A percentile compares a stretch with the other conserved stretches of the same genome.
Conservation (phyloP, 768 basidiomycete species). For the Cantharellus anzutake region DNA sequence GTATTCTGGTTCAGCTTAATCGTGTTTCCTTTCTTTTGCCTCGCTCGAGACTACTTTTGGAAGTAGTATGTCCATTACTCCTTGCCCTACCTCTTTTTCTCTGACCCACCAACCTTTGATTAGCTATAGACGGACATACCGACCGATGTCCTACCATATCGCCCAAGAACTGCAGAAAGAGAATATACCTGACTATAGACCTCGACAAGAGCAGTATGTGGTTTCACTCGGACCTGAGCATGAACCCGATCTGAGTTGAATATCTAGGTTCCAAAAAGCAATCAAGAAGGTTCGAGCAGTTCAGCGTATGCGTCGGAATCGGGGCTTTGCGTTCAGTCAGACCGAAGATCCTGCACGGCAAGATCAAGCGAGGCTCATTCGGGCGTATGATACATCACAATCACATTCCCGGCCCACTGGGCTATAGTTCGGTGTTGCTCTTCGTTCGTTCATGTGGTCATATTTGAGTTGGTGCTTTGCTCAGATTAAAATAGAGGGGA, state of each 20-base stretch:
- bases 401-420: constrained; percentile 53
- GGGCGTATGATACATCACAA: constrained; percentile 77
- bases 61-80: constrained; percentile 57
- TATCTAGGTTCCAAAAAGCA: constrained; percentile 79
- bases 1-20: constrained; percentile 84
- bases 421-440: constrained; percentile 25
- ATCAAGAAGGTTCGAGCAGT: constrained; percentile 99
- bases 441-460: too few species aligned
- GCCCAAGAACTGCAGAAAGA: constrained; percentile 99
- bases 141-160: constrained; percentile 87
- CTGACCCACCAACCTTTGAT: background rate
- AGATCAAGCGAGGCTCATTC: constrained; percentile 68
- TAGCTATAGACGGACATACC: constrained; percentile 83
- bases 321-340: constrained; percentile 97
- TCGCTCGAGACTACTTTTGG: constrained; percentile 83
- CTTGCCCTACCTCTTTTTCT: background rate
- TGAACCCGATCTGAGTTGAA: constrained; percentile 2
- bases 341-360: constrained; percentile 72
- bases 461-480: too few species aligned
- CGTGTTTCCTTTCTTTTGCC: constrained; percentile 66
- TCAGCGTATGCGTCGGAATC: constrained; percentile 87
- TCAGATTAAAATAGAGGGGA: too few species aligned
- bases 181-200: constrained; percentile 91
- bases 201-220: constrained; percentile 87
- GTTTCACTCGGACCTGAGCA: constrained; percentile 1